These are phyloP conservation scores for Hydrangea macrophylla DNA, from an alignment of 148 eudicot species.

Conservation along the genomic window DNA sequence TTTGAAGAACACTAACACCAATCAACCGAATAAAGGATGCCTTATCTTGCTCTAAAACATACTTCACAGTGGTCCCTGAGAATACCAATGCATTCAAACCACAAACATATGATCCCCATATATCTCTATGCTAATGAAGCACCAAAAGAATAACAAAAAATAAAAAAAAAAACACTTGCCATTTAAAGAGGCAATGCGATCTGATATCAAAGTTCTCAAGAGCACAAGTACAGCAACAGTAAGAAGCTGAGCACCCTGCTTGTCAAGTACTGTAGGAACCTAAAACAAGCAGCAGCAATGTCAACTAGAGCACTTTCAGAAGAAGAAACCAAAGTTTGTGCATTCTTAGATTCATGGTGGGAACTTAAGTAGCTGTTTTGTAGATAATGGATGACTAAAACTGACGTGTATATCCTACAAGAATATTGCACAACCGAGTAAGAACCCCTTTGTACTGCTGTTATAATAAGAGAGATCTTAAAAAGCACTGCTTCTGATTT, in stretches of 20 bases:
- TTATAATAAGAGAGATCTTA: no score
- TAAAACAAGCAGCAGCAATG: slow-evolving; percentile 24
- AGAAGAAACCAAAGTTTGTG: neutral
- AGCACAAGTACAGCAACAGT: slow-evolving; percentile 91
- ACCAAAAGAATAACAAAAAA: neutral
- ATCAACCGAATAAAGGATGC: slow-evolving; percentile 78
- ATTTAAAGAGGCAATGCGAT: slow-evolving; percentile 95
- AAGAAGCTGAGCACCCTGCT: slow-evolving; percentile 90
- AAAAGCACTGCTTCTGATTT: no score
- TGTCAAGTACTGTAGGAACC: slow-evolving; percentile 94
- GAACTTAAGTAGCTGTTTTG: neutral
- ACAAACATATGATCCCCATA: neutral
- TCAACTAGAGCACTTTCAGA: neutral
- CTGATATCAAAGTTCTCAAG: slow-evolving; percentile 91
- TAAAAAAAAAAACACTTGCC: slow-evolving; percentile 42
- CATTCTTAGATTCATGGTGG: neutral
- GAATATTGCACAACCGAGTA: neutral
- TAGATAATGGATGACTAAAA: neutral
- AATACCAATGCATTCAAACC: slow-evolving; percentile 14
- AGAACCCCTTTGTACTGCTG: no score
- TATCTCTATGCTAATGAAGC: neutral
- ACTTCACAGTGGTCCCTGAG: slow-evolving; percentile 91
- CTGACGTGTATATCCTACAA: neutral
- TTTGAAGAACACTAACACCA: slow-evolving; percentile 85
- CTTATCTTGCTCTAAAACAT: slow-evolving; percentile 91